These are phyloP conservation scores for Epithele typhae DNA, from an alignment of 768 basidiomycete genomes.

Conservation along the genomic window DNA sequence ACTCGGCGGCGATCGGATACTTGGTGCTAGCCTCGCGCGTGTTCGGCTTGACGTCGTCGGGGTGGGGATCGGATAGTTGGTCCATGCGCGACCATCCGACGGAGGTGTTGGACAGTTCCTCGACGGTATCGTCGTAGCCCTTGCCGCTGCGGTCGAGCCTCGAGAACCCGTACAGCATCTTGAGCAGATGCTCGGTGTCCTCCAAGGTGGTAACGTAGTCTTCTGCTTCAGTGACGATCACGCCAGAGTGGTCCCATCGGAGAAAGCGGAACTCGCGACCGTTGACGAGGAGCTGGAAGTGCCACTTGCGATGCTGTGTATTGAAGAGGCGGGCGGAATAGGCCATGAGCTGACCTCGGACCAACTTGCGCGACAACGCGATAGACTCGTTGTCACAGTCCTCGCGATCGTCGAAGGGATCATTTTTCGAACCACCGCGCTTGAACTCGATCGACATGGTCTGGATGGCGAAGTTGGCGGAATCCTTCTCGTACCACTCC, in stretches of 20 bases:
- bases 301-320: neutral
- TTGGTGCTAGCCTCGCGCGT: no score
- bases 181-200: neutral
- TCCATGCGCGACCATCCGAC: neutral
- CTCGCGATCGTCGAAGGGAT: neutral
- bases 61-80: no score
- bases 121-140: neutral
- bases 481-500: neutral
- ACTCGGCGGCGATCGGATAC: no score
- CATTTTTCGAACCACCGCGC: neutral
- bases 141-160: neutral
- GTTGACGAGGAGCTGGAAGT: constrained; percentile 2
- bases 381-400: neutral
- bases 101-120: neutral
- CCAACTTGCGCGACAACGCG: neutral
- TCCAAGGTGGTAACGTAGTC: neutral
- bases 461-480: neutral
- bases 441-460: neutral
- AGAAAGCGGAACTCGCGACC: neutral
- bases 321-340: no score
- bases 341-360: neutral
- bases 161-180: neutral
- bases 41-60: no score
- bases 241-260: neutral
- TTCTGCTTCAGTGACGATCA: neutral